Percentiles rank a stretch among this genome's conserved stretches.
phyloP scores from a whole-genome alignment of 192 early-diverging fungal species.

The Umbelopsis sp. region DNA sequence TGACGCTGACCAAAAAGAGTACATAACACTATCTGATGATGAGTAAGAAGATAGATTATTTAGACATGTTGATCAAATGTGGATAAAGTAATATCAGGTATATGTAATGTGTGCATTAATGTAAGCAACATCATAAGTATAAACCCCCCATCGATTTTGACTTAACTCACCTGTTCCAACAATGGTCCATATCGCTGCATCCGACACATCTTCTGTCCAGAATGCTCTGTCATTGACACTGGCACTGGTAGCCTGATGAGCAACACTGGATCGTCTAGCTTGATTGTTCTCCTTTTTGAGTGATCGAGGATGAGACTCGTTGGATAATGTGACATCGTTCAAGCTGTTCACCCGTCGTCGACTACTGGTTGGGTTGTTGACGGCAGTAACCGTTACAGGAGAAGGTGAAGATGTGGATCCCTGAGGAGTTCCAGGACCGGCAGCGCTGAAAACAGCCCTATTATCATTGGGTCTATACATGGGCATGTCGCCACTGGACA shows the following conservation, averaged over 20 bases:
- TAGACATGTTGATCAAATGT: neutral
- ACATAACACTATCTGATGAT: constrained; percentile 15
- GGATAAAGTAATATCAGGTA: too few species aligned
- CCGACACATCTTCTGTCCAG: constrained; percentile 78
- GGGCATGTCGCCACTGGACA: constrained; percentile 5
- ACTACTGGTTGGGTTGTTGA: constrained; percentile 40
- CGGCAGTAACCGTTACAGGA: neutral
- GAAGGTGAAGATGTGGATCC: constrained; percentile 7
- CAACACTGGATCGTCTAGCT: neutral
- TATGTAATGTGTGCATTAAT: too few species aligned
- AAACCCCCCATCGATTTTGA: too few species aligned
- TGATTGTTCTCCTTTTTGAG: neutral
- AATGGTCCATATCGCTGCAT: constrained; percentile 89
- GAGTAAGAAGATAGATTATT: neutral
- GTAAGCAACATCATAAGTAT: too few species aligned
- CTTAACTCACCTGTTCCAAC: constrained; percentile 79
- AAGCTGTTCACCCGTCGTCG: constrained; percentile 59
- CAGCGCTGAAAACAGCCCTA: neutral
- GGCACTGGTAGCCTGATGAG: neutral
- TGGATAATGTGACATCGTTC: constrained; percentile 31
- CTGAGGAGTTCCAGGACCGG: neutral
- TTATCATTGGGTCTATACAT: constrained; percentile 3
- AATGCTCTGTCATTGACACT: constrained; percentile 29
- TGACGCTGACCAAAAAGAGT: constrained; percentile 8
- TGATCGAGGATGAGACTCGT: constrained; percentile 3